Conservation (phyloP, 176 grass and related monocot genomes). For the Tuctoria greenei region DNA sequence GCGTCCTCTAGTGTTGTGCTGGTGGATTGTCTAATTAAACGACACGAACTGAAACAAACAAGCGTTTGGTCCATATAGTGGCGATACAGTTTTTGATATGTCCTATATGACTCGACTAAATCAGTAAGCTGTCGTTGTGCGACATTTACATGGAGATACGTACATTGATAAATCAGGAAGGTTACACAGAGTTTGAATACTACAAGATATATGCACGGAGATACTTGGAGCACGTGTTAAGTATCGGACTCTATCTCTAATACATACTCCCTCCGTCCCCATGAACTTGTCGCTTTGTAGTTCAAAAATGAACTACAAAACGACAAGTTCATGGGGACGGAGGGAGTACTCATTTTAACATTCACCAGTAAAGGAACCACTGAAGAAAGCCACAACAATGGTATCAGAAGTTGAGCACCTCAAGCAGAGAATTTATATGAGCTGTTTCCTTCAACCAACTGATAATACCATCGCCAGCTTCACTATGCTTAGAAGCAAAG, state of each 20-base stretch:
- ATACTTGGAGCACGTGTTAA: too few species aligned
- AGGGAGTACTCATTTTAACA: too few species aligned
- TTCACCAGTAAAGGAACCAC: not conserved
- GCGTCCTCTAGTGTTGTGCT: not conserved
- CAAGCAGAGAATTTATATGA: not conserved
- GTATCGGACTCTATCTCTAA: too few species aligned
- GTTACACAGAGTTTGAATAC: too few species aligned
- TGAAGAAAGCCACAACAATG: not conserved
- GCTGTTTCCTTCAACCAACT: not conserved
- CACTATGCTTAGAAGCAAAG: constrained; percentile 34
- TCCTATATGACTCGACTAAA: not conserved
- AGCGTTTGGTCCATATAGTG: not conserved
- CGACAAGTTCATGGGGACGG: too few species aligned
- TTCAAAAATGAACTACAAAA: too few species aligned
- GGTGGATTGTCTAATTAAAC: constrained; percentile 14
- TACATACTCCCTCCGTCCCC: too few species aligned
- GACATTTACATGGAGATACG: too few species aligned
- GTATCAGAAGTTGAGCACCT: not conserved
- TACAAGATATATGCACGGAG: too few species aligned
- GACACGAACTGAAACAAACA: not conserved
- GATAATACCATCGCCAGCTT: not conserved
- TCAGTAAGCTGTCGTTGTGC: not conserved
- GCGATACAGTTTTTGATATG: not conserved
- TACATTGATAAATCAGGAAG: too few species aligned
- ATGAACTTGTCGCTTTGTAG: too few species aligned